Percentiles rank a stretch among this genome's conserved stretches.
These are phyloP conservation scores for Candida andamanensis DNA, from an alignment of 805 yeast genomes.

Conservation along the genomic window DNA sequence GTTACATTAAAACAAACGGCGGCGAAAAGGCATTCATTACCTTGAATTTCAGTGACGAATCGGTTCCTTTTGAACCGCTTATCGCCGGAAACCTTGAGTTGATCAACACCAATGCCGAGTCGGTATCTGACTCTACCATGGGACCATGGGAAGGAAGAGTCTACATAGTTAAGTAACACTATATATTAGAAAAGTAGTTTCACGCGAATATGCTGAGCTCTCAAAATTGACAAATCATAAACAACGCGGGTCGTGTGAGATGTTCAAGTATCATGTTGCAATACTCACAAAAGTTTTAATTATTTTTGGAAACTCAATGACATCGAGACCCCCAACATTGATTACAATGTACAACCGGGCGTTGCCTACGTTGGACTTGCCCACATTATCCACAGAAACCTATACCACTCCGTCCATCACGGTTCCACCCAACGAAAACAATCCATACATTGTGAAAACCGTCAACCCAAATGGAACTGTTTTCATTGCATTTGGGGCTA, in stretches of 20 bases:
- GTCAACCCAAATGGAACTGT: conserved; percentile 69
- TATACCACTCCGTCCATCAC: conserved; percentile 45
- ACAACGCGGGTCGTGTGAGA: too few species aligned
- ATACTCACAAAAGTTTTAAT: too few species aligned
- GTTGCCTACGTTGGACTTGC: conserved; percentile 9
- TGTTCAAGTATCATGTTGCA: too few species aligned
- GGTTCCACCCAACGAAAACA: conserved; percentile 54
- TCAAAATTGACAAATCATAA: too few species aligned
- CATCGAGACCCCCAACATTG: conserved; percentile 7
- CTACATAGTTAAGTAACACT: conserved; percentile 14
- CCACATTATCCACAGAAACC: conserved; percentile 14
- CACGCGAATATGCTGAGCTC: too few species aligned
- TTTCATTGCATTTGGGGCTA: conserved; percentile 73
- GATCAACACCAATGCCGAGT: conserved; percentile 25
- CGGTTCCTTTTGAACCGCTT: conserved; percentile 23
- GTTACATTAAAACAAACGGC: conserved; percentile 34
- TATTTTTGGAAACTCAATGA: too few species aligned
- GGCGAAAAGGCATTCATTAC: conserved; percentile 26
- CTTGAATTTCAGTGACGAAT: conserved; percentile 38
- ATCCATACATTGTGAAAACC: conserved; percentile 58
- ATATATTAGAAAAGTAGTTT: too few species aligned
- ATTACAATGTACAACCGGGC: conserved; percentile 2
- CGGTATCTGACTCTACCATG: conserved; percentile 18
- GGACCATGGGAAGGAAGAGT: conserved; percentile 44
- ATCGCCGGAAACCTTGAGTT: conserved; percentile 25